Conservation (phyloP, 1,139 yeast genomes). For the Yamadazyma pseudoaaseri region DNA sequence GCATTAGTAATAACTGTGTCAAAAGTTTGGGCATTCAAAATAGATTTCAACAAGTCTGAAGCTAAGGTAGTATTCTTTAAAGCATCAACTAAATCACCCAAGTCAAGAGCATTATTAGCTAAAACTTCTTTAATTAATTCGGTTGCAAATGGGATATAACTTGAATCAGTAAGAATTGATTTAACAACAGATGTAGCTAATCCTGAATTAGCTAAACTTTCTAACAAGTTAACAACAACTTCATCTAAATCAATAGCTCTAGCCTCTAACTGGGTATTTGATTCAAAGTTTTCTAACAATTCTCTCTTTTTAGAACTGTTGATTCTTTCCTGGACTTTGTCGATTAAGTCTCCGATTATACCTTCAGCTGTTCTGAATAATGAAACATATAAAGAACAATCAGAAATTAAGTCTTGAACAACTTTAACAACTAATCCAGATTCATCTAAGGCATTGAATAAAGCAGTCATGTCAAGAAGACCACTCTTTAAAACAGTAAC, state of each 20-base stretch:
- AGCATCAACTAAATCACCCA: constrained; percentile 30
- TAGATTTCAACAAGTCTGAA: constrained; percentile 33
- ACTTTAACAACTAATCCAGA: constrained; percentile 38
- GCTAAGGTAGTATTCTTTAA: constrained; percentile 37
- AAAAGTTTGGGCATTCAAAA: constrained; percentile 35
- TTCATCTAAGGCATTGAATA: constrained; percentile 39
- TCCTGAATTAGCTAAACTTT: constrained; percentile 42
- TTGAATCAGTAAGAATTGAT: constrained; percentile 38
- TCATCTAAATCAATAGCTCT: constrained; percentile 23
- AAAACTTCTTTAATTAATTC: constrained; percentile 33
- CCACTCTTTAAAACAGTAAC: constrained; percentile 35
- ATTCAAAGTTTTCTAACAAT: constrained; percentile 15
- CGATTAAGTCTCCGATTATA: constrained; percentile 27
- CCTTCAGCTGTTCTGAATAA: constrained; percentile 34
- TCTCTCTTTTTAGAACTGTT: constrained; percentile 21
- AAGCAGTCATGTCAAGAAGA: constrained; percentile 28
- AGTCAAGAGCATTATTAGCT: constrained; percentile 27
- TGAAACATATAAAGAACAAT: constrained; percentile 40
- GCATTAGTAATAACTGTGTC: constrained; percentile 40
- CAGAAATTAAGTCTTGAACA: constrained; percentile 38
- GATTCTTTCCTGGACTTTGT: constrained; percentile 22
- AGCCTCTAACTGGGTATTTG: constrained; percentile 7
- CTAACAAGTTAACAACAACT: constrained; percentile 37
- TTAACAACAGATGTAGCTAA: constrained; percentile 43
- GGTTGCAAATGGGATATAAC: constrained; percentile 38